Evolutionary conservation across 768 basidiomycete genomes (phyloP).

Genomic region (Amanita jacksonii): DNA sequence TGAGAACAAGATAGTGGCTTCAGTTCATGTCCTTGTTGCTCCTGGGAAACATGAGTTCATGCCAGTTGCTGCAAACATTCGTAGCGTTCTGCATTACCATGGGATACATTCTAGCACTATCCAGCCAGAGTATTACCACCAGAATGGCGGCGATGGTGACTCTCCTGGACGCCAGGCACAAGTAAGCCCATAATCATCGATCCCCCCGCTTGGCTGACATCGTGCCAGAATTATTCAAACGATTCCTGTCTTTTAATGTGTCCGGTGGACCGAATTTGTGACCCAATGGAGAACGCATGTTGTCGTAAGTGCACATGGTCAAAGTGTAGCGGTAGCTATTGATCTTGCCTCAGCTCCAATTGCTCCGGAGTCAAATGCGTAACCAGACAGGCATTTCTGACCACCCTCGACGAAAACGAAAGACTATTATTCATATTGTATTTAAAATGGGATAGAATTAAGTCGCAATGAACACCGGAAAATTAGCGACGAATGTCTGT

Average conservation of each 20-base stretch:
- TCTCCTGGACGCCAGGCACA: conserved; percentile 39
- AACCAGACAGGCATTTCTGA: neutral
- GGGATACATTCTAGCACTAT: conserved; percentile 95
- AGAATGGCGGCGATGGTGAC: conserved; percentile 22
- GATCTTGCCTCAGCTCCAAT: neutral
- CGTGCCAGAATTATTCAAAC: conserved; percentile 35
- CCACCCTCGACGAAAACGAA: conserved; percentile 7
- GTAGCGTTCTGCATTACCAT: conserved; percentile 76
- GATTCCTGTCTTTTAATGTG: conserved; percentile 66
- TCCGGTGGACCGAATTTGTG: conserved; percentile 57
- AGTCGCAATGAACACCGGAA: conserved; percentile 53
- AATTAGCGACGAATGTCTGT: conserved; percentile 61
- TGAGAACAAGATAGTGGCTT: conserved; percentile 90
- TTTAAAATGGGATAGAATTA: conserved; percentile 16
- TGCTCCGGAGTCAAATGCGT: conserved; percentile 13
- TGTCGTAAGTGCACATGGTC: conserved; percentile 51
- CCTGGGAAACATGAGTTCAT: conserved; percentile 83
- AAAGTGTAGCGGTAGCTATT: neutral
- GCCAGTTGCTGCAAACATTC: conserved; percentile 76
- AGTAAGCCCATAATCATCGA: conserved; percentile 25
- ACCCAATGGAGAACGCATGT: conserved; percentile 63
- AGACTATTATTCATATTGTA: conserved; percentile 10
- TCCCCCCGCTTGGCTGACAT: neutral
- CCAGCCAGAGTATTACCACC: conserved; percentile 77
- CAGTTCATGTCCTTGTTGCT: conserved; percentile 88